phyloP scores from a whole-genome alignment of 2,329 filamentous ascomycete species.

The Pseudofabraea citricarpa region DNA sequence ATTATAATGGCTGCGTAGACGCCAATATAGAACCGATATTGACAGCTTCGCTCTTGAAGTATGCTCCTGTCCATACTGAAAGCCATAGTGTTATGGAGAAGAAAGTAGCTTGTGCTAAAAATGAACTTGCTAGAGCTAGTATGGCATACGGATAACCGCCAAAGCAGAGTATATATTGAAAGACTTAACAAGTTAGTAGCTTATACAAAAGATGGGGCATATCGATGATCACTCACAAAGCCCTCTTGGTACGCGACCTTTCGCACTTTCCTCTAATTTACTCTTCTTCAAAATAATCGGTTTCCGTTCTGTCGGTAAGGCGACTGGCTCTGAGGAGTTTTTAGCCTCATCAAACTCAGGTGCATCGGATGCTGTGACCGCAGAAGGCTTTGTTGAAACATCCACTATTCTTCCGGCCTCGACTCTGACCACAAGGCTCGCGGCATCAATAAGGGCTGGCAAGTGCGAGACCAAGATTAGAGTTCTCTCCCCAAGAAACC shows the following conservation, averaged over 20 bases:
- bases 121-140: neutral
- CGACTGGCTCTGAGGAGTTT: neutral
- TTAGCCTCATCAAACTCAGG: neutral
- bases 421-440: neutral
- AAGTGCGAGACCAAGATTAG: neutral
- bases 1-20: neutral
- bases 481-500: slow-evolving; percentile 2
- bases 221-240: neutral
- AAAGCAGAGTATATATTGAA: slow-evolving; percentile 2
- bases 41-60: neutral
- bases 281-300: neutral
- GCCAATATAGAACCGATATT: neutral
- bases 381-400: neutral
- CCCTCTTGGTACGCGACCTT: neutral
- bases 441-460: neutral
- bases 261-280: slow-evolving; percentile 1
- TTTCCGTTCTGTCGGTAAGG: neutral
- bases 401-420: neutral
- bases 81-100: slow-evolving; percentile 1
- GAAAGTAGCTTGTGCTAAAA: neutral
- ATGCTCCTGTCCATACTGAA: slow-evolving; percentile 1
- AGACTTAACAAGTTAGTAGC: neutral
- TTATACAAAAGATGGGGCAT: neutral
- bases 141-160: slow-evolving; percentile 1
- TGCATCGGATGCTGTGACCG: neutral